Evolutionary conservation across 495 filamentous ascomycete species (phyloP).

Genomic region (Xylaria bambusicola): DNA sequence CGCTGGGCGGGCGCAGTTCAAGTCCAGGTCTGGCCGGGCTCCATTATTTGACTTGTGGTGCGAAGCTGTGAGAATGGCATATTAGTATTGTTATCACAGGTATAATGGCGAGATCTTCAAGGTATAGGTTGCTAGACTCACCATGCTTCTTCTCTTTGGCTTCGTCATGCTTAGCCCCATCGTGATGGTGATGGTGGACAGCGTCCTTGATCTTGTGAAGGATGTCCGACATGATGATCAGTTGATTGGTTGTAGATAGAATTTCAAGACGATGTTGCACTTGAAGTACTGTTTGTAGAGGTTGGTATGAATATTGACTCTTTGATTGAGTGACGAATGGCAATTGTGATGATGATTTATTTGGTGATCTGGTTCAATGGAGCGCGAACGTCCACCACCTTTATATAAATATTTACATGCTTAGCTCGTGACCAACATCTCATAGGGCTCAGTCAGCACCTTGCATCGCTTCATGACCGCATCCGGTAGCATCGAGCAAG

Average conservation of each 20-base stretch:
- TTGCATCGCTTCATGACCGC: background rate
- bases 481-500: conserved; percentile 4
- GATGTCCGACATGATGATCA: conserved; percentile 9
- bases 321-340: background rate
- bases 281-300: background rate
- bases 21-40: conserved; percentile 7
- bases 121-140: background rate
- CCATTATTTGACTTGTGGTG: background rate
- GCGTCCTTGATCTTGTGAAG: conserved; percentile 16
- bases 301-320: background rate
- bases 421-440: background rate
- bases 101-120: background rate
- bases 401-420: background rate
- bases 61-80: background rate
- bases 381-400: background rate
- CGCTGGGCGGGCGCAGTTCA: conserved; percentile 5
- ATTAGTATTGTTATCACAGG: background rate
- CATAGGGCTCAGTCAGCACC: conserved; percentile 12
- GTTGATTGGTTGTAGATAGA: background rate
- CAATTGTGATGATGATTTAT: background rate
- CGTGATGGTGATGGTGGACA: conserved; percentile 9
- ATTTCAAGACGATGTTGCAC: background rate
- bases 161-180: background rate
- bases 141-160: conserved; percentile 1
- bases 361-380: background rate